A percentile compares a stretch with the other conserved stretches of the same genome.
Conservation (phyloP, 1,139 yeast genomes). For the Candida sanyaensis region DNA sequence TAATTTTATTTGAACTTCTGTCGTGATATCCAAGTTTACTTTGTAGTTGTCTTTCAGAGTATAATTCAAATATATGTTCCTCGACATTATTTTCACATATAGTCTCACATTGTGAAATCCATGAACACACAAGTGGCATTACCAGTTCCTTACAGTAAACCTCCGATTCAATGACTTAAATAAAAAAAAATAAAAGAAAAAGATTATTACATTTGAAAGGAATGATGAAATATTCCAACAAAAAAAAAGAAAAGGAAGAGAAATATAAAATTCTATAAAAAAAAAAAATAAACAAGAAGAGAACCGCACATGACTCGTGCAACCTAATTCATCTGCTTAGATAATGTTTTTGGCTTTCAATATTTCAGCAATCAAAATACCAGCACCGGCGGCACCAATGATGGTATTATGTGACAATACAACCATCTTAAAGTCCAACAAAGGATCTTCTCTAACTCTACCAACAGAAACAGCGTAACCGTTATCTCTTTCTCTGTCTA, state of each 20-base stretch:
- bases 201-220: background rate
- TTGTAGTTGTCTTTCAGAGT: constrained; percentile 35
- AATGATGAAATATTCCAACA: background rate
- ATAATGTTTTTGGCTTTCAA: constrained; percentile 75
- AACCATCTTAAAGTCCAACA: constrained; percentile 93
- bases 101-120: constrained; percentile 7
- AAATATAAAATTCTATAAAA: background rate
- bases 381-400: constrained; percentile 99
- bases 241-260: background rate
- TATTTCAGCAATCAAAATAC: constrained; percentile 91
- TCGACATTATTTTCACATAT: constrained; percentile 17
- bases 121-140: background rate
- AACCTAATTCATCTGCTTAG: constrained; percentile 24
- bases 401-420: constrained; percentile 94
- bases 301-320: background rate
- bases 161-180: too few relatives aligned
- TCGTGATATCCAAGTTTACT: constrained; percentile 52
- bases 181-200: too few relatives aligned
- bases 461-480: constrained; percentile 98
- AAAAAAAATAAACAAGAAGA: background rate
- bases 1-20: constrained; percentile 30
- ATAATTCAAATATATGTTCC: constrained; percentile 53
- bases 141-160: too few relatives aligned
- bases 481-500: constrained; percentile 92
- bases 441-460: constrained; percentile 89